phyloP scores from a whole-genome alignment of 768 basidiomycete genomes.

The Candolleomyces efflorescens region DNA sequence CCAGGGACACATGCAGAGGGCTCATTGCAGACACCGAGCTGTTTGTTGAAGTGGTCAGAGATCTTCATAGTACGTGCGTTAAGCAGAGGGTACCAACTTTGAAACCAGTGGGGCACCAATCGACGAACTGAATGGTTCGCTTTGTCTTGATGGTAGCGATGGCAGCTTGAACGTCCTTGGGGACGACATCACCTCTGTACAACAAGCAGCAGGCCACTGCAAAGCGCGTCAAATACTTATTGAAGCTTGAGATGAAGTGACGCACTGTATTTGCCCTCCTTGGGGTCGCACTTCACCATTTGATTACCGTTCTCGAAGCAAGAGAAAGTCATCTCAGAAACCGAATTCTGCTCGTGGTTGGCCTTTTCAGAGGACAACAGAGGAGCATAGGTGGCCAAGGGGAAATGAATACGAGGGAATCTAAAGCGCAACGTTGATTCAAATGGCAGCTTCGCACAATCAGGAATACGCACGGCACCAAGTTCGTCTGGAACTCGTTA shows the following conservation, averaged over 20 bases:
- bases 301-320: conserved; percentile 97
- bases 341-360: conserved; percentile 94
- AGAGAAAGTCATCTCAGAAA: conserved; percentile 96
- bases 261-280: conserved; percentile 97
- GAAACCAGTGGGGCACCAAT: conserved; percentile 98
- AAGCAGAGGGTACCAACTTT: conserved; percentile 34
- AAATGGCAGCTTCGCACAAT: not conserved
- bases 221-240: conserved; percentile 12
- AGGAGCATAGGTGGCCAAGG: conserved; percentile 92
- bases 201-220: conserved; percentile 88
- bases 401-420: conserved; percentile 99
- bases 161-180: conserved; percentile 93
- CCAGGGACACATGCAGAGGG: conserved; percentile 88
- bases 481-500: conserved; percentile 98
- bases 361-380: conserved; percentile 95
- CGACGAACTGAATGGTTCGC: conserved; percentile 96
- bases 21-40: conserved; percentile 95
- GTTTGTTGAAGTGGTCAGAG: not conserved
- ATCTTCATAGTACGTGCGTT: not conserved
- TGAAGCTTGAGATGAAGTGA: conserved; percentile 12
- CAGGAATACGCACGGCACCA: conserved; percentile 75
- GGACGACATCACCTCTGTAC: conserved; percentile 95
- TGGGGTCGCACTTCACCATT: conserved; percentile 94
- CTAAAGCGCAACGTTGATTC: conserved; percentile 33
- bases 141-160: conserved; percentile 95